A percentile compares a stretch with the other conserved stretches of the same genome.
These are phyloP conservation scores for Penicillium sp. DNA, from an alignment of 2,329 filamentous ascomycete species.

Conservation along the genomic window DNA sequence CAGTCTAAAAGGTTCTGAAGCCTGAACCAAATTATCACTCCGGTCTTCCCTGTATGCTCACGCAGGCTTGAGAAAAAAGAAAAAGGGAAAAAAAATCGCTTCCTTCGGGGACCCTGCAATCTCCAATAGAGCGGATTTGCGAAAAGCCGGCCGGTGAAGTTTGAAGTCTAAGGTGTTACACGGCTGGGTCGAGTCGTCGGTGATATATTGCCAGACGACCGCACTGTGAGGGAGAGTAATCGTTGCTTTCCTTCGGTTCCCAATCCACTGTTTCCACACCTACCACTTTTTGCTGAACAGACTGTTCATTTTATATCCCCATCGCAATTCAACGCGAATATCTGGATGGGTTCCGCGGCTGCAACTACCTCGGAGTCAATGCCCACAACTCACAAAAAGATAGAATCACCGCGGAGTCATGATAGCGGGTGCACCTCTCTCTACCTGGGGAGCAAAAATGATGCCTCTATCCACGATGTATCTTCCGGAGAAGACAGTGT, in stretches of 20 bases:
- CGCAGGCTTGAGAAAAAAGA: conserved; percentile 6
- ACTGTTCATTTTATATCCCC: neutral
- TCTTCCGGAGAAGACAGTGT: conserved; percentile 13
- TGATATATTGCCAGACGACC: conserved; percentile 22
- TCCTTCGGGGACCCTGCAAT: conserved; percentile 16
- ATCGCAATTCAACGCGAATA: neutral
- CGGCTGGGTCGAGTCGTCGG: conserved; percentile 9
- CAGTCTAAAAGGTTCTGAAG: neutral
- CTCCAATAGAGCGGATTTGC: conserved; percentile 19
- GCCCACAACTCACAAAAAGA: conserved; percentile 23
- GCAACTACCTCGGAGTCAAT: conserved; percentile 16
- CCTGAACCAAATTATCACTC: conserved; percentile 2
- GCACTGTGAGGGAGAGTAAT: neutral
- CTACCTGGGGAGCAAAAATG: conserved; percentile 23
- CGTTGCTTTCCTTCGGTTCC: neutral
- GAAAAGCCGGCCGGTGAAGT: conserved; percentile 4
- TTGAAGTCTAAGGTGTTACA: conserved; percentile 23
- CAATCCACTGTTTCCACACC: neutral
- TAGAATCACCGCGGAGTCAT: conserved; percentile 16
- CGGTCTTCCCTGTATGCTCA: conserved; percentile 12
- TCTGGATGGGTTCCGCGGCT: conserved; percentile 17
- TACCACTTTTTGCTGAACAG: neutral
- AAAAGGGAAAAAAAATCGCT: conserved; percentile 7
- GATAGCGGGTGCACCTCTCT: conserved; percentile 27
- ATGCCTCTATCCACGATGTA: conserved; percentile 22